Evolutionary conservation across 495 filamentous ascomycete species (phyloP), one percentile per base, ranked within the genome.

Genomic region (Penicillium maclennaniae): DNA sequence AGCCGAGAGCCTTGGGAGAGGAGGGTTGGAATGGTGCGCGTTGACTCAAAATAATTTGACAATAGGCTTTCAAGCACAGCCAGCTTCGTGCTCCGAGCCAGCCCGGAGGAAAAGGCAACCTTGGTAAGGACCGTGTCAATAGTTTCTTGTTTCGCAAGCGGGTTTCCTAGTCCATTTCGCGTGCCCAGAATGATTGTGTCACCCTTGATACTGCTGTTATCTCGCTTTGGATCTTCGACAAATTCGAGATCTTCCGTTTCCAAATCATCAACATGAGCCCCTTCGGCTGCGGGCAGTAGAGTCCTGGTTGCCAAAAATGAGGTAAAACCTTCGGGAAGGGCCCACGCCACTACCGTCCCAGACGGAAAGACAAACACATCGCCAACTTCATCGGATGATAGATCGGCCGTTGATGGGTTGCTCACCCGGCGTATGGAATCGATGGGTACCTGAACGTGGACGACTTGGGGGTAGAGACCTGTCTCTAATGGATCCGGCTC

Each of bases 291-390:
- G 0, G 84, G 83, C 0, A 87, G 75, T 7, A 95, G 71, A 31
- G 86, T 85, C 46, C 78, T 78, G 6, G 85, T 85, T 3, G 92
- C 86, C n/a, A 97, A 71, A 21, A 81, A 81, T 15, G 79, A 81
- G 12, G 87, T 84, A 17, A 88, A 80, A 27, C 83, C 81, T 47
- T 88, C 78, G 0, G 88, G 84, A 3, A 96, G 76, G 7, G 84
- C 84, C 93, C 93, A 98, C 26, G 88, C 82, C 8, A 97, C 93
- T 5, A 97, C 82, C n/a, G 91, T 95, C 3, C 93, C 93, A 1
- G 92, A 96, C 6, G 93, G 91, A 60, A 98, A 98, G n/a, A 98
- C 84, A 58, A 97, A 97, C 14, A 97, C 79, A 66, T 97, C 93
- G 12, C 91, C 91, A 46, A 83, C 80, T 63, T 88, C 83, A 38